Conservation (phyloP, 2,329 filamentous ascomycete genomes). For the Lecanoromycetidae sp. region DNA sequence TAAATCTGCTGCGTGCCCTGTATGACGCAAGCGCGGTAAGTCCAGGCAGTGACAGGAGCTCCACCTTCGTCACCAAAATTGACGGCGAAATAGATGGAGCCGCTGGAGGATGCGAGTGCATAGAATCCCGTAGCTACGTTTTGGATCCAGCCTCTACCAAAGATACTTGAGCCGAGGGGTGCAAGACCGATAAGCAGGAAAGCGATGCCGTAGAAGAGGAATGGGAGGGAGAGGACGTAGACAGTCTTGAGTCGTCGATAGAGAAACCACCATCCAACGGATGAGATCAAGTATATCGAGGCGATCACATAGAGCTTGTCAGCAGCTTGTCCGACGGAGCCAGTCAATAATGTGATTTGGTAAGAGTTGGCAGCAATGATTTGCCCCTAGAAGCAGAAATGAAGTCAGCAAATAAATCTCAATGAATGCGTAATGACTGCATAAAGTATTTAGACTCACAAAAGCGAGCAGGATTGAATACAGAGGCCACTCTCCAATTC, state of each 20-base stretch:
- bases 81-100: constrained; percentile 53
- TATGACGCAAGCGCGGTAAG: constrained; percentile 52
- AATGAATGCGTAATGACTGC: background rate
- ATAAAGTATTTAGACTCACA: constrained; percentile 19
- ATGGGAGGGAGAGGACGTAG: constrained; percentile 47
- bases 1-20: constrained; percentile 57
- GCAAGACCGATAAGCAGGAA: constrained; percentile 53
- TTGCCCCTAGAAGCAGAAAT: constrained; percentile 36
- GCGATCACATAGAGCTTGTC: constrained; percentile 49
- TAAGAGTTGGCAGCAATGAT: constrained; percentile 56
- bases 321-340: constrained; percentile 49
- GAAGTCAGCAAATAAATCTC: too few species aligned
- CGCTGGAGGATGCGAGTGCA: constrained; percentile 49
- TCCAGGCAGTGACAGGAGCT: constrained; percentile 51
- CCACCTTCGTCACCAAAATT: constrained; percentile 53
- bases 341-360: constrained; percentile 55
- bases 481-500: constrained; percentile 50
- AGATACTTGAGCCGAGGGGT: constrained; percentile 37
- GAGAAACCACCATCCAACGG: constrained; percentile 50
- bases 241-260: constrained; percentile 48
- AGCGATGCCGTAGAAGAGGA: constrained; percentile 50
- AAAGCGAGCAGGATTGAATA: constrained; percentile 52
- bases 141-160: constrained; percentile 42
- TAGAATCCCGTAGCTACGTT: constrained; percentile 51
- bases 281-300: constrained; percentile 46